Percentiles rank a stretch among this genome's conserved stretches.
phyloP scores from a whole-genome alignment of 1,139 yeast species.

The Debaryomyces sp. region DNA sequence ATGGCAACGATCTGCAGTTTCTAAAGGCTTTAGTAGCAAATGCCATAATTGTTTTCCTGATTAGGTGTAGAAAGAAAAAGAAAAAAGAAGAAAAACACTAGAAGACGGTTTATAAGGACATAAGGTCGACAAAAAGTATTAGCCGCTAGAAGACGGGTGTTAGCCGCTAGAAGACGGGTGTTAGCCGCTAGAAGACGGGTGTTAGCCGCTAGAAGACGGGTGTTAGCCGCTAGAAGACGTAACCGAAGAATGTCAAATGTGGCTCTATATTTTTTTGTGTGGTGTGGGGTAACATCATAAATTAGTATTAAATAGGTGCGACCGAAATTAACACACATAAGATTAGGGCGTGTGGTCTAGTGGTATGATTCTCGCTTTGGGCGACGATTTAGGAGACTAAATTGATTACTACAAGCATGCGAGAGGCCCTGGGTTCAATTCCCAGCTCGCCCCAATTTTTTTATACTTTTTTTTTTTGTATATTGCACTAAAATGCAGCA shows the following conservation, averaged over 20 bases:
- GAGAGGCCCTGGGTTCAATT: constrained; percentile 24
- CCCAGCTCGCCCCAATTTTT: constrained; percentile 20
- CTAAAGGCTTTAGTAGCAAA: neutral
- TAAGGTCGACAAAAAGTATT: neutral
- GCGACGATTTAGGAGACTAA: constrained; percentile 11
- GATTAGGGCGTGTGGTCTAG: constrained; percentile 22
- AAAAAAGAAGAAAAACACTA: neutral
- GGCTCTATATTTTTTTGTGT: too few species aligned
- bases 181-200: too few species aligned
- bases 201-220: too few species aligned
- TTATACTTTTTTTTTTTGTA: too few species aligned
- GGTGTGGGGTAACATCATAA: neutral
- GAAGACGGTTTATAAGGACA: neutral
- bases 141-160: too few species aligned
- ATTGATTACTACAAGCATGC: constrained; percentile 15
- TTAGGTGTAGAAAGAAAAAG: neutral
- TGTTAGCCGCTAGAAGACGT: too few species aligned
- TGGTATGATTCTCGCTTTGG: constrained; percentile 24
- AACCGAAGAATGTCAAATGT: neutral
- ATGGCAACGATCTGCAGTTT: neutral
- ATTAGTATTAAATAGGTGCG: too few species aligned
- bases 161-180: too few species aligned
- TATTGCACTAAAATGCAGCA: too few species aligned
- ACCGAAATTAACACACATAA: neutral
- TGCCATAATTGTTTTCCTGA: neutral